These are phyloP conservation scores for Alliaria petiolata DNA, from an alignment of 345 rosid species.

Conservation along the genomic window DNA sequence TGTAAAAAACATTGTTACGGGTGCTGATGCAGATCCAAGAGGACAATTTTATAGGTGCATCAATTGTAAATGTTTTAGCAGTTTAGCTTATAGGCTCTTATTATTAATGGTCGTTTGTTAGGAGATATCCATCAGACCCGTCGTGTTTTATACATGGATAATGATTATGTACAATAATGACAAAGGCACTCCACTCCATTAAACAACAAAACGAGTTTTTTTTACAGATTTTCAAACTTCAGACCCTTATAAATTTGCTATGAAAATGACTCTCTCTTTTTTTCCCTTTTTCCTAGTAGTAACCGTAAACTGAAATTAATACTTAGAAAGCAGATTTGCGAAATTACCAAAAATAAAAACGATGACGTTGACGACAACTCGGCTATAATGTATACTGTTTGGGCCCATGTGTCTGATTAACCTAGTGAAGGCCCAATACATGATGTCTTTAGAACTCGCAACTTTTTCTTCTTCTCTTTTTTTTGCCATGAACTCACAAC, in stretches of 20 bases:
- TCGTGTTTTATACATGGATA: not conserved
- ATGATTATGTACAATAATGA: not conserved
- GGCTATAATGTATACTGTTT: not conserved
- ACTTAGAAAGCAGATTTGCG: not conserved
- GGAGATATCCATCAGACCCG: no score
- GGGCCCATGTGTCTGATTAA: not conserved
- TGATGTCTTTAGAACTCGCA: not conserved
- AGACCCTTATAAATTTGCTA: not conserved
- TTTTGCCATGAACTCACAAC: not conserved
- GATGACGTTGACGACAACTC: not conserved
- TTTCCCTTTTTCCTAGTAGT: no score
- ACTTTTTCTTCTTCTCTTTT: not conserved
- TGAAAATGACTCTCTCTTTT: no score
- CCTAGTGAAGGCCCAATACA: conserved; percentile 4
- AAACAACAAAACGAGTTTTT: not conserved
- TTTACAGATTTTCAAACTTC: not conserved
- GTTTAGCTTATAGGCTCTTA: no score
- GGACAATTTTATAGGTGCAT: no score
- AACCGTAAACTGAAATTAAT: not conserved
- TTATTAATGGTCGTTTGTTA: no score
- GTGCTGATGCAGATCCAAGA: no score
- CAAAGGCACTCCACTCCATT: not conserved
- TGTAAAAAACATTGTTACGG: no score
- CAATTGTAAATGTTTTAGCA: no score
- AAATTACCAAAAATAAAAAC: not conserved